Evolutionary conservation across 31 red algal genomes (phyloP), one percentile per base, ranked within the genome.

Genomic region (Bonnemaisonia californica): DNA sequence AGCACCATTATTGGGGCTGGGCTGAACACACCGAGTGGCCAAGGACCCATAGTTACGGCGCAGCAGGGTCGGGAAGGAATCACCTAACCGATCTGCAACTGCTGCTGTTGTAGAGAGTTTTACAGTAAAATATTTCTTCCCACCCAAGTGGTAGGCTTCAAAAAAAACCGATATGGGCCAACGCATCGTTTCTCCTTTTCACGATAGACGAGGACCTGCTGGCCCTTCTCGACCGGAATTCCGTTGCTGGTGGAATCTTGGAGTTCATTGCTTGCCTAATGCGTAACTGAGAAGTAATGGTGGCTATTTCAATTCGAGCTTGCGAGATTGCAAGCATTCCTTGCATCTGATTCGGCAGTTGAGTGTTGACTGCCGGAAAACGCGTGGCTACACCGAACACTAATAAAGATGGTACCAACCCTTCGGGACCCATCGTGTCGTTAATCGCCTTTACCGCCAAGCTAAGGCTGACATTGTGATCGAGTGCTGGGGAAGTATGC

Each of bases 401-500:
- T 21, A 69, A 32, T 58, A 86, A 55, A 5, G 72, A 67, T 27
- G 62, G 54, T 2, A 2, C 56, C 0, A 77, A 68, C 0, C 70
- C 83, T 69, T 77, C 72, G 4, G 72, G 33, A 23, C 64, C 1
- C 61, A 68, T 86, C 0, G 0, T 77, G 37, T 77, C 73, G 31
- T 86, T 86, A 57, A 77, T 75, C 13, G 57, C 57, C 24, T 69
- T 77, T 16, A 77, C 31, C 32, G 71, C 71, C 2, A 80, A 54
- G 1, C 59, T 21, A 32, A 66, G 21, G 32, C 54, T 0, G n/a
- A 68, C 2, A 2, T 45, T 36, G 24, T 47, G 21, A 18, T 65
- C 1, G n/a, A 56, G 13, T 0, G 51, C 54, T 24, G 59, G 57
- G 2, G 28, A 29, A 18, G 12, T 41, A 41, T 80, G 0, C 16